These are phyloP conservation scores for Lentinula sp. DNA, from an alignment of 768 basidiomycete genomes.

Conservation along the genomic window DNA sequence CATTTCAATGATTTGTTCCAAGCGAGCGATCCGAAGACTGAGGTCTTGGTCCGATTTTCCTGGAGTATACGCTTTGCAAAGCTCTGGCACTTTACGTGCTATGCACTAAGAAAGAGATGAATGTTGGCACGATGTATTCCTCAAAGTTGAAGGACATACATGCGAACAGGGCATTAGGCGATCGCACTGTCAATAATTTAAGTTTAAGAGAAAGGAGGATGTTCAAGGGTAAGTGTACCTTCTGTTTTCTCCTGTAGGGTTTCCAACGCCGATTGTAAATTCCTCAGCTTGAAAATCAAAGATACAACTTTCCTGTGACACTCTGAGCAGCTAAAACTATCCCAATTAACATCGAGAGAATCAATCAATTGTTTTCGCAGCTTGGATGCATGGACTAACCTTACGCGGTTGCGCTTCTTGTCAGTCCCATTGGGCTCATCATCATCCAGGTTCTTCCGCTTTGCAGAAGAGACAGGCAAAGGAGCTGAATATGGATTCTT, in stretches of 20 bases:
- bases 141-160: constrained; percentile 33
- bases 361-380: not conserved
- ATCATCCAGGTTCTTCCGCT: constrained; percentile 62
- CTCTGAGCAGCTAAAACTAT: constrained; percentile 50
- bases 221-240: constrained; percentile 35
- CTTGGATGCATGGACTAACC: constrained; percentile 32
- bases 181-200: constrained; percentile 53
- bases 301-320: constrained; percentile 45
- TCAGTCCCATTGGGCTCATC: constrained; percentile 37
- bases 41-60: constrained; percentile 84
- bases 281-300: not conserved
- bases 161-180: constrained; percentile 81
- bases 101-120: constrained; percentile 47
- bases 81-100: constrained; percentile 80
- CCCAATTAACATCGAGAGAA: not conserved
- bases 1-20: constrained; percentile 77
- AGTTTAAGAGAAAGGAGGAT: constrained; percentile 9
- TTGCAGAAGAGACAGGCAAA: constrained; percentile 29
- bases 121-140: not conserved
- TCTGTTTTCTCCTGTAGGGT: constrained; percentile 61
- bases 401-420: constrained; percentile 77
- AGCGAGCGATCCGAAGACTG: constrained; percentile 60
- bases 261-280: not conserved
- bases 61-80: constrained; percentile 85
- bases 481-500: not conserved